Base-by-base conservation (phyloP, 73 alveolate species). In the Tetrahymena borealis region DNA sequence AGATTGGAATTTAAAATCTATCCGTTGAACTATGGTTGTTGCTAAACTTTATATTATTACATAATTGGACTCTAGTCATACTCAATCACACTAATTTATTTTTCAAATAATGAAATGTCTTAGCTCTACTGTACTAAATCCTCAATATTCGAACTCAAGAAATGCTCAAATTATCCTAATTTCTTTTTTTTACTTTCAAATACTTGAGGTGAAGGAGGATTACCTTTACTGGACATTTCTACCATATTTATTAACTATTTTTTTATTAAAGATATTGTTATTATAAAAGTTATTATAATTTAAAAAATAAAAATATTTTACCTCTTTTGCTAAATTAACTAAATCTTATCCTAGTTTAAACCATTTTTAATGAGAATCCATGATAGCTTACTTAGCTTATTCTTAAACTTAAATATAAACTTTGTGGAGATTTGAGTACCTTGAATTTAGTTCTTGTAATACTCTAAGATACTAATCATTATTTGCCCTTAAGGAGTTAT, bases 341-440 rank as follows among this genome's bases (percentile, higher is more conserved):
- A 97, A 95, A 32, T 97, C 98, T 90, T 96, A 94, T 24, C 97
- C 94, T 78, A 97, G 94, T 37, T 93, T 91, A 35, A 97, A 97
- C 99, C 99, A 97, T 79, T 97, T 97, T 35, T 96, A 36, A 90
- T 97, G 95, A 24, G 98, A 95, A 39, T 97, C 99, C 35, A 97
- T 95, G 39, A 97, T 92, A 11, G 98, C 96, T 43, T 95, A 18
- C 78, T 96, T 95, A 32, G 98, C 94, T 78, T 97, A 94, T 38
- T 93, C 95, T 33, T 79, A 79, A 40, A 39, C 90, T 79, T 93
- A 91, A 16, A 35, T 93, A 40, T 79, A 93, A n/a, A 79, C 91
- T 90, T 85, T 93, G 35, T 93, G 40, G 90, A 93, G 90, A 15
- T 93, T 77, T 39, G 90, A 79, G 35, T 93, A 93, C 35, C 79